Percentiles rank a stretch among this genome's conserved stretches.
These are phyloP conservation scores for Termitomyces sp. DNA, from an alignment of 768 basidiomycete species.

Conservation along the genomic window DNA sequence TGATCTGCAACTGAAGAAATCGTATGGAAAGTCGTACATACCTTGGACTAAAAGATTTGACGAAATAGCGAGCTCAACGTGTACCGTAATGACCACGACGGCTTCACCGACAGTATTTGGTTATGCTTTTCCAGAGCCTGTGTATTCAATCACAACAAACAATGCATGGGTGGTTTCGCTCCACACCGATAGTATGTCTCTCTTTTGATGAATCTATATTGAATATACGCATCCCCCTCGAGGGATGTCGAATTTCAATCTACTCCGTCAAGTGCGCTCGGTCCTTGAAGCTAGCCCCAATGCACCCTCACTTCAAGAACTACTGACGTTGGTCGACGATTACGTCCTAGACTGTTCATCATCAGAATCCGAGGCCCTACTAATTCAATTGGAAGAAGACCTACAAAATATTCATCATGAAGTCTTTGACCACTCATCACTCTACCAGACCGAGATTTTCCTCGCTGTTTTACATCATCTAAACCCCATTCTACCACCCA, in stretches of 20 bases:
- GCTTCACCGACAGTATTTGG: conserved; percentile 26
- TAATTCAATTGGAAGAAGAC: conserved; percentile 57
- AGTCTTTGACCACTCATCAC: conserved; percentile 55
- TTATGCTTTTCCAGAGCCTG: conserved; percentile 18
- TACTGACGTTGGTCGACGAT: conserved; percentile 46
- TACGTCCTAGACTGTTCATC: conserved; percentile 48
- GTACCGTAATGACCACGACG: conserved; percentile 25
- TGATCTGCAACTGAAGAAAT: not conserved
- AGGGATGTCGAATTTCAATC: conserved; percentile 30
- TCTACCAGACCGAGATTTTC: conserved; percentile 60
- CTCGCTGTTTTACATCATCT: conserved; percentile 62
- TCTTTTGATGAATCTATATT: not conserved
- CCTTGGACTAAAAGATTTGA: conserved; percentile 20
- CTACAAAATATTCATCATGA: conserved; percentile 59
- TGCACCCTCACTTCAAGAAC: conserved; percentile 40
- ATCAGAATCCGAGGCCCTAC: conserved; percentile 34
- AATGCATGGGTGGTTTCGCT: conserved; percentile 1
- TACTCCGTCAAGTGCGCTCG: conserved; percentile 49
- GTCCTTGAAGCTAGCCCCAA: conserved; percentile 51
- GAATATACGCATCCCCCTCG: conserved; percentile 1
- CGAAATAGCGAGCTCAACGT: conserved; percentile 30
- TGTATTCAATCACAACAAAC: conserved; percentile 19
- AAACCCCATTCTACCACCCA: conserved; percentile 51
- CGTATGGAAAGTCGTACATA: conserved; percentile 14
- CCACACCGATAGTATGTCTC: not conserved